A percentile compares a stretch with the other conserved stretches of the same genome.
phyloP scores from a whole-genome alignment of 805 yeast genomes.

The Spathaspora boniae region DNA sequence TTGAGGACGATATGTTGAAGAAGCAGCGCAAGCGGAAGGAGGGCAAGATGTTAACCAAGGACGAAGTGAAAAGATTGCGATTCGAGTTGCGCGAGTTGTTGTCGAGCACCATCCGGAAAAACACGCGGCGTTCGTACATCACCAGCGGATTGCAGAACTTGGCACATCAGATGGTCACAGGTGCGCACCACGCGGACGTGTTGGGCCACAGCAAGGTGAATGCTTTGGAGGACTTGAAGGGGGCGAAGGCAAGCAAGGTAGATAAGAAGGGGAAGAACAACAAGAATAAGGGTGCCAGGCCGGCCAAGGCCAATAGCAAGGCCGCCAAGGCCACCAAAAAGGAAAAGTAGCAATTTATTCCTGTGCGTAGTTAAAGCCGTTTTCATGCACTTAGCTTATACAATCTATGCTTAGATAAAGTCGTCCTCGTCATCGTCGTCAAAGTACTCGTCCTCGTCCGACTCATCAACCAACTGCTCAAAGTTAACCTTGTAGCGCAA shows the following conservation, averaged over 20 bases:
- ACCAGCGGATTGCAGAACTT: conserved; percentile 76
- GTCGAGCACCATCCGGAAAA: conserved; percentile 53
- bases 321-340: background rate
- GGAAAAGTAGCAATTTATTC: background rate
- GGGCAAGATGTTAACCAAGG: conserved; percentile 41
- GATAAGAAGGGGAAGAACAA: conserved; percentile 5
- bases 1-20: conserved; percentile 63
- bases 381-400: conserved; percentile 1
- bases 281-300: background rate
- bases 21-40: conserved; percentile 54
- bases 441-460: conserved; percentile 81
- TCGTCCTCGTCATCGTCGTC: conserved; percentile 56
- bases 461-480: conserved; percentile 87
- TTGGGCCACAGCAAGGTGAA: conserved; percentile 66
- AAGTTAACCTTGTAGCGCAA: conserved; percentile 95
- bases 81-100: conserved; percentile 54
- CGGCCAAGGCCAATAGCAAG: background rate
- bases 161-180: conserved; percentile 72
- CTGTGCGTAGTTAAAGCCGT: background rate
- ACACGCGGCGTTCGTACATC: conserved; percentile 65
- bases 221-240: conserved; percentile 60
- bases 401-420: conserved; percentile 7
- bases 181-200: conserved; percentile 61
- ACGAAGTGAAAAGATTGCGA: conserved; percentile 44
- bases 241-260: conserved; percentile 7